Percentiles rank a stretch among this genome's conserved stretches.
These are phyloP conservation scores for Acer campestre DNA, from an alignment of 345 rosid genomes.

Conservation along the genomic window DNA sequence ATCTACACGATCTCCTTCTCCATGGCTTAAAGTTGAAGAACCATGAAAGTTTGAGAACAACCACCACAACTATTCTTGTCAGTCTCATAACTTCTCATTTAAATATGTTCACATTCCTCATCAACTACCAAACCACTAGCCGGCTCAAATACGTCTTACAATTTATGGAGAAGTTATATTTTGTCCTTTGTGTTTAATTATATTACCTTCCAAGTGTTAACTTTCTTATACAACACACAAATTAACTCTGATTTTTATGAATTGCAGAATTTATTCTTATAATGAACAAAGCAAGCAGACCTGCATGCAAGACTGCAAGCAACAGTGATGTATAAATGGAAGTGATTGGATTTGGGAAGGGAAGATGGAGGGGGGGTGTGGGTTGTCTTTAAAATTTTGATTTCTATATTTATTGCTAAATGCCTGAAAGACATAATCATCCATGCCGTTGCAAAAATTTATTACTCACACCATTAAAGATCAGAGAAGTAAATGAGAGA, in stretches of 20 bases:
- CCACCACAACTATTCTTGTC: conserved; percentile 44
- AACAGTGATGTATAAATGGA: not conserved
- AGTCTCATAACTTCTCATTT: conserved; percentile 46
- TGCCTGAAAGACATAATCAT: not conserved
- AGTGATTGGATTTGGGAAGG: not conserved
- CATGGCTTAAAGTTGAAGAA: conserved; percentile 22
- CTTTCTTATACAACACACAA: not conserved
- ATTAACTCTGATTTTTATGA: too few species aligned
- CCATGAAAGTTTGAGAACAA: not conserved
- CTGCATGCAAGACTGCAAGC: not conserved
- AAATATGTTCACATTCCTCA: conserved; percentile 37
- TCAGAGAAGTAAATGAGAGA: not conserved
- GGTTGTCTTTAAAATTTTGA: too few species aligned
- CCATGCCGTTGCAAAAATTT: not conserved
- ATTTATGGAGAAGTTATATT: conserved; percentile 4
- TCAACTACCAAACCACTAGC: conserved; percentile 25
- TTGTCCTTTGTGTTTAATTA: not conserved
- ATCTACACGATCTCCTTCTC: not conserved
- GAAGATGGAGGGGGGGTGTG: not conserved
- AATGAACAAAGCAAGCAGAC: not conserved
- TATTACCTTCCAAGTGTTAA: not conserved
- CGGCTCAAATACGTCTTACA: conserved; percentile 3
- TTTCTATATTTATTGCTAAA: not conserved
- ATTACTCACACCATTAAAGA: not conserved
- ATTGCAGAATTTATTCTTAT: not conserved